A percentile compares a stretch with the other conserved stretches of the same genome.
Evolutionary conservation across 805 yeast genomes (phyloP).

Genomic region (Hanseniaspora taiwanica): DNA sequence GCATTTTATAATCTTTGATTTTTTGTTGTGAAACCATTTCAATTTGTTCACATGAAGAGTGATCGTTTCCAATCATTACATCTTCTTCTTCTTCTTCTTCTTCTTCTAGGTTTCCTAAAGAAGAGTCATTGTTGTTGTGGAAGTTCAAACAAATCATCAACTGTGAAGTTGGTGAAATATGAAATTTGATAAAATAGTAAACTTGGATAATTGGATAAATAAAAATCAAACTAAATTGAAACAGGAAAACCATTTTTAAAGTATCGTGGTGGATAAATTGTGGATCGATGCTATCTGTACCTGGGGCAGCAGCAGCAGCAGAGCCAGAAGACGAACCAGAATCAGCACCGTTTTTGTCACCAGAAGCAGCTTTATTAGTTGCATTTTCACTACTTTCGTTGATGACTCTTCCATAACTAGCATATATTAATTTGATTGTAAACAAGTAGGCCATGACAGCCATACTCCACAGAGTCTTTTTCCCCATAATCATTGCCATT

Average conservation of each 20-base stretch:
- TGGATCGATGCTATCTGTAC: background rate
- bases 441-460: background rate
- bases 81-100: background rate
- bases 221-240: constrained; percentile 14
- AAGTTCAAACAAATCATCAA: constrained; percentile 1
- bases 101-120: too few relatives aligned
- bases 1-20: too few relatives aligned
- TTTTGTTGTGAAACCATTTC: too few relatives aligned
- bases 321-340: too few relatives aligned
- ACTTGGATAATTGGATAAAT: constrained; percentile 12
- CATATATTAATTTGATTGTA: background rate
- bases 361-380: background rate
- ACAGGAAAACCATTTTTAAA: constrained; percentile 10
- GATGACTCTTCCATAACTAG: background rate
- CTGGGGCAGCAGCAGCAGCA: background rate
- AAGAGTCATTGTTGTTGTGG: too few relatives aligned
- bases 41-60: too few relatives aligned
- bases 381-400: constrained; percentile 5
- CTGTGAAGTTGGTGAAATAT: constrained; percentile 4
- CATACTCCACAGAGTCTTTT: too few relatives aligned
- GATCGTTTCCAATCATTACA: too few relatives aligned
- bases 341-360: background rate
- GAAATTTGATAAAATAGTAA: constrained; percentile 4
- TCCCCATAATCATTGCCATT: background rate
- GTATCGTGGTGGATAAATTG: constrained; percentile 5